Evolutionary conservation across 106 monocot genomes (phyloP).

Genomic region (Dactylorhiza incarnata): DNA sequence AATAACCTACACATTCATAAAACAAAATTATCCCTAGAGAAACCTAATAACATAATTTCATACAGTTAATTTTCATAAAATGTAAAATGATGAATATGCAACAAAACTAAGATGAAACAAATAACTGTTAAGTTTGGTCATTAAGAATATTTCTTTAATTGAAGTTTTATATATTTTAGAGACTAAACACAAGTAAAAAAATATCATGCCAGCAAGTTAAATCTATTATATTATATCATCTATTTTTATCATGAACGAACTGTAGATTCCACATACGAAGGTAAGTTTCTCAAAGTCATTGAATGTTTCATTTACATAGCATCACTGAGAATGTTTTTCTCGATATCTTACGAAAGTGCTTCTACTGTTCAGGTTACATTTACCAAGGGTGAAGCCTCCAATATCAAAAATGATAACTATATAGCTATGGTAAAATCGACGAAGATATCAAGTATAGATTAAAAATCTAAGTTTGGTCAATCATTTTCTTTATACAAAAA

Average conservation of each 20-base stretch:
- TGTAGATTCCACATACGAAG: neutral
- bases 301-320: neutral
- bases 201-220: neutral
- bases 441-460: too few species aligned
- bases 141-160: neutral
- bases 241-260: neutral
- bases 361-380: too few species aligned
- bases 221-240: neutral
- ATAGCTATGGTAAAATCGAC: too few species aligned
- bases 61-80: neutral
- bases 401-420: too few species aligned
- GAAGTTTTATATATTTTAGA: neutral
- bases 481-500: too few species aligned
- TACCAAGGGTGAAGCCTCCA: too few species aligned
- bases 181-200: neutral
- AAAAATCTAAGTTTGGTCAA: too few species aligned
- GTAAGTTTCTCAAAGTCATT: neutral
- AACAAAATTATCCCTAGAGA: conserved; percentile 2
- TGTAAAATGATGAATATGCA: neutral
- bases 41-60: neutral
- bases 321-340: neutral
- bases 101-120: neutral
- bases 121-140: neutral
- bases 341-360: neutral
- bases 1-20: neutral